Base-by-base conservation (phyloP, 495 filamentous ascomycete species). In the Talaromyces borbonicus region DNA sequence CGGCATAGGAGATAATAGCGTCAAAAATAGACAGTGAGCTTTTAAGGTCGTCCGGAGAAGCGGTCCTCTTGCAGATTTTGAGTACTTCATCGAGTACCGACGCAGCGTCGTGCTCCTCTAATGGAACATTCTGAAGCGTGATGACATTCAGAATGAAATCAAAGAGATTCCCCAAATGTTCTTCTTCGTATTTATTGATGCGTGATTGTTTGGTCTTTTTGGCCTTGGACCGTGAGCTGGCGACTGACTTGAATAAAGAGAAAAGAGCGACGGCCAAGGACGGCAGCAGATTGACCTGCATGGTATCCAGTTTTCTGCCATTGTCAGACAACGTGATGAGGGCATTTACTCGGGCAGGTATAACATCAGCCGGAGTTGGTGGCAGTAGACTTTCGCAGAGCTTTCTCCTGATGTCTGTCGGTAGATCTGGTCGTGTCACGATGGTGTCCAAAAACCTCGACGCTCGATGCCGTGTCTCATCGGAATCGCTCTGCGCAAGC, bases 111-210 rank as follows among this genome's bases (percentile, higher is more conserved):
- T 72, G 70, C 40, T 84, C 78, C 29, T 74, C 72, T 30, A 87
- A 83, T 23, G 81, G 74, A 48, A 81, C 85, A 58, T 82, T 83
- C 61, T 88, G 90, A 63, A 90, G 83, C 52, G 83, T 89, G 62
- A 92, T 81, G 48, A 92, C 66, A 54, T 88, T 80, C n/a, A 79
- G 78, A 22, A 85, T 72, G 37, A 88, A 84, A 38, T 75, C 69
- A 53, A 94, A 84, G 5, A 93, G 64, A 46, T 79, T 73, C 33
- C 71, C 71, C 29, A 95, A 65, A 52, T 77, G 78, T 36, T 72
- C 75, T 49, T 87, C 85, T 52, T 90, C 55, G 8, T 61, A 49
- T 4, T 71, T 72, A 27, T 73, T 66, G 14, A 61, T 59, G 29
- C 61, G 62, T 18, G 67, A 57, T 0, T 63, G 56, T 50, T 79